Conservation (phyloP, 331 rosid genomes). For the Arachis monticola region DNA sequence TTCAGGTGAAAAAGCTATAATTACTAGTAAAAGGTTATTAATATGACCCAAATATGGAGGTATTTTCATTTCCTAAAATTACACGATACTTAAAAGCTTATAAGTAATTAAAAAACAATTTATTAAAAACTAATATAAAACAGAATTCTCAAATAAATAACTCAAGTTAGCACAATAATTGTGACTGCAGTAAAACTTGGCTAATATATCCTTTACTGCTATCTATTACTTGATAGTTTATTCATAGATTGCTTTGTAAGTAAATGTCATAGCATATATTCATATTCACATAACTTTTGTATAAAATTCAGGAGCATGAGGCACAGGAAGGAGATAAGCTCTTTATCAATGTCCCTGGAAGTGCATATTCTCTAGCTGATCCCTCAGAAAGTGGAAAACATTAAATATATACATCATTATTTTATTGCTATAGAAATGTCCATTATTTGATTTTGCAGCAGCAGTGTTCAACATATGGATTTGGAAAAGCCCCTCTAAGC, state of each 20-base stretch:
- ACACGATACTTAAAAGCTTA: background rate
- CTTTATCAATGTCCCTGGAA: conserved; percentile 85
- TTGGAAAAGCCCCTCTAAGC: background rate
- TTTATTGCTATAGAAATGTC: background rate
- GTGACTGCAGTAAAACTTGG: no score
- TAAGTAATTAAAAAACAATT: no score
- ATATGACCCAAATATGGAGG: background rate
- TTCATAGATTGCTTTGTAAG: background rate
- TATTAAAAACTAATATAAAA: no score
- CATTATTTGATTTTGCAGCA: conserved; percentile 2
- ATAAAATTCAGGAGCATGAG: conserved; percentile 53
- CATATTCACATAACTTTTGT: conserved; percentile 25
- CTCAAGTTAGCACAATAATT: background rate
- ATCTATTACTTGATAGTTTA: background rate
- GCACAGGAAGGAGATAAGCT: conserved; percentile 59
- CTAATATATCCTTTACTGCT: background rate
- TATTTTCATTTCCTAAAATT: no score
- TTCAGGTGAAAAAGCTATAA: conserved; percentile 17
- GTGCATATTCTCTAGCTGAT: conserved; percentile 69
- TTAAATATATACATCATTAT: background rate
- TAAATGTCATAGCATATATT: conserved; percentile 11
- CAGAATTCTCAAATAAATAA: no score
- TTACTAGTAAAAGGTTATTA: conserved; percentile 2
- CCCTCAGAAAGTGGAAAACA: conserved; percentile 34
- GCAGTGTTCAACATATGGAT: conserved; percentile 2